These are phyloP conservation scores for Sutorius eximius DNA, from an alignment of 1,284 basidiomycete species.

Conservation along the genomic window DNA sequence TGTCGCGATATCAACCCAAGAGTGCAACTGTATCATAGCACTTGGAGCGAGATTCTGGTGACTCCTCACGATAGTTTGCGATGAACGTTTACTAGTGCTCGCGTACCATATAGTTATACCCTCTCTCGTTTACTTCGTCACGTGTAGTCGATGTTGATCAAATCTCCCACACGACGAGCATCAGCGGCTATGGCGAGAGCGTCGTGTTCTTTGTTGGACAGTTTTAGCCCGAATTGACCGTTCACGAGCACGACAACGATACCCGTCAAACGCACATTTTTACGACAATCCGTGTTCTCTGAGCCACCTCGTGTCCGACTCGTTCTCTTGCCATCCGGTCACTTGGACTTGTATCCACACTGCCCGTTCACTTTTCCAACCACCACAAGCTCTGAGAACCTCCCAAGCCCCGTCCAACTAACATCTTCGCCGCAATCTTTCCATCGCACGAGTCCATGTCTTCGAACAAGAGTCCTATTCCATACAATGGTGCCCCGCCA, in stretches of 20 bases:
- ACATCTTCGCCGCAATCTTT: not conserved
- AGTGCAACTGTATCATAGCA: conserved; percentile 10
- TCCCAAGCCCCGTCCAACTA: not conserved
- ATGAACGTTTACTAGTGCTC: conserved; percentile 8
- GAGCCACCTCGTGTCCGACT: conserved; percentile 24
- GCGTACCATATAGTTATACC: conserved; percentile 14
- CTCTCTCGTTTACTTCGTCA: conserved; percentile 3
- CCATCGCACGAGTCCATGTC: conserved; percentile 26
- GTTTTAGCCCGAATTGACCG: not conserved
- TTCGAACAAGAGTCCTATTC: conserved; percentile 33
- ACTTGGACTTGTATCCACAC: conserved; percentile 5
- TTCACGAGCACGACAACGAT: conserved; percentile 1
- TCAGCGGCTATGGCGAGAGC: not conserved
- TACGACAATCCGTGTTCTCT: not conserved
- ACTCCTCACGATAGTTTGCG: conserved; percentile 1
- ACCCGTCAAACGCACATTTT: conserved; percentile 1
- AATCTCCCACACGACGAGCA: conserved; percentile 8
- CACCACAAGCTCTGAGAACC: conserved; percentile 1
- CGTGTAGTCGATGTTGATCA: conserved; percentile 6
- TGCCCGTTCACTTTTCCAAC: not conserved
- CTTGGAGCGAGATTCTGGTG: not conserved
- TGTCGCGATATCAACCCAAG: conserved; percentile 37
- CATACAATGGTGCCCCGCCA: conserved; percentile 34
- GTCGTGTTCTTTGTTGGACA: not conserved
- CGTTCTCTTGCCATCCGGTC: conserved; percentile 12